Conservation (phyloP, 2,329 filamentous ascomycete genomes). For the Fusarium concolor region DNA sequence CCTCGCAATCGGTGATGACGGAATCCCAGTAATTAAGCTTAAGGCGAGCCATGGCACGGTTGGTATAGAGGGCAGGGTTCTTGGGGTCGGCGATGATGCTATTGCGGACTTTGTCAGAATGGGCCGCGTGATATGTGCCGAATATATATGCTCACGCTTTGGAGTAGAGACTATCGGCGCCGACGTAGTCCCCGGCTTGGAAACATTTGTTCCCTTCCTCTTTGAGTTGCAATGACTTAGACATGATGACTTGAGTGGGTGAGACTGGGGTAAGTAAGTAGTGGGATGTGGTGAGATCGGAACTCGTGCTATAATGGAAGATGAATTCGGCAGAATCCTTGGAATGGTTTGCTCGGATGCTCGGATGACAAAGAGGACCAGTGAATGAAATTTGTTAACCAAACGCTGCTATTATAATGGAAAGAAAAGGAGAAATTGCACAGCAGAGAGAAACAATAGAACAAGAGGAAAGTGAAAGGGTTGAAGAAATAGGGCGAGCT, state of each 20-base stretch:
- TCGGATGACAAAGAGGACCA: background rate
- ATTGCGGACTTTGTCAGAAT: slow-evolving; percentile 24
- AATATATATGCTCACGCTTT: slow-evolving; percentile 67
- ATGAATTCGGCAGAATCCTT: background rate
- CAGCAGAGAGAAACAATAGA: background rate
- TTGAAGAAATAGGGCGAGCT: background rate
- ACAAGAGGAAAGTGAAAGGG: background rate
- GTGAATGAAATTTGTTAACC: background rate
- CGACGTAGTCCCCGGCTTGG: slow-evolving; percentile 70
- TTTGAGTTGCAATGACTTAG: slow-evolving; percentile 59
- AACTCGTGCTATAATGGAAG: background rate
- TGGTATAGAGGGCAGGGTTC: slow-evolving; percentile 87
- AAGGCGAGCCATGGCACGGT: slow-evolving; percentile 85
- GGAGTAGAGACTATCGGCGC: slow-evolving; percentile 77
- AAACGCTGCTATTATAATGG: background rate
- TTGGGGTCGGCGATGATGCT: slow-evolving; percentile 82
- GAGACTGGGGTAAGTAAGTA: background rate
- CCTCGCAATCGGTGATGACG: slow-evolving; percentile 80
- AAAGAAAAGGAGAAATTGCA: background rate
- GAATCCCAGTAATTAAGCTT: slow-evolving; percentile 79
- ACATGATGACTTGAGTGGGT: slow-evolving; percentile 42
- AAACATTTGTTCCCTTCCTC: slow-evolving; percentile 74
- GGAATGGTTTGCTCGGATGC: background rate
- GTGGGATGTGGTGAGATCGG: slow-evolving; percentile 4
- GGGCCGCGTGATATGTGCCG: background rate